Base-by-base conservation (phyloP, 257 asterid species). In the Ophiorrhiza pumila region DNA sequence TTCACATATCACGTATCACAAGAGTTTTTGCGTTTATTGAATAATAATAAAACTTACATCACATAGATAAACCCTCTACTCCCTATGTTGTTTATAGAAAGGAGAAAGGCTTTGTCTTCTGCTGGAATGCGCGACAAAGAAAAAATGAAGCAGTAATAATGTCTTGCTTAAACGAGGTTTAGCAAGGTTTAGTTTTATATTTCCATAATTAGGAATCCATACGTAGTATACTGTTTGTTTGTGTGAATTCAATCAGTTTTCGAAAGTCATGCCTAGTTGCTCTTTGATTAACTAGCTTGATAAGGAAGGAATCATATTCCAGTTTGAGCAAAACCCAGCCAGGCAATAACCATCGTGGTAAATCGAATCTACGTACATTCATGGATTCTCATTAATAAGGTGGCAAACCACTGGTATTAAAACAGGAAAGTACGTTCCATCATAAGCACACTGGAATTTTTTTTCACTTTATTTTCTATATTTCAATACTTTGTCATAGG, bases 231-330 rank as follows among this genome's bases (percentile, higher is more conserved):
- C n/a, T n/a, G n/a, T 65, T 31, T 46, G 50, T 65, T 27, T 32
- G 35, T 55, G 53, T 53, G 71, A 68, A 63, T 55, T 80, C 77
- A 69, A 53, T 69, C 57, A 59, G 64, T 65, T 81, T 71, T 3
- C 7, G 65, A 75, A 82, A 61, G 68, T 8, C 41, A 58, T 15
- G 74, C 34, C 41, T 31, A 52, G n/a, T 68, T 46, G 68, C 32
- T 59, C 59, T 22, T 45, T 41, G n/a, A 81, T 65, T 13, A 42
- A 25, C 67, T 73, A 34, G 58, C 76, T 72, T 59, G 83, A 80
- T 70, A 66, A 71, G 80, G 88, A 66, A 71, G 80, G 88, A 80
- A 83, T 84, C 75, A 35, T 67, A 80, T 84, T 80, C 74, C 62
- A 60, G 58, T 76, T 60, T 68, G 47, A 50, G 14, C 46, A 35